Conservation (phyloP, 2,329 filamentous ascomycete genomes). For the Coleophoma crateriformis region DNA sequence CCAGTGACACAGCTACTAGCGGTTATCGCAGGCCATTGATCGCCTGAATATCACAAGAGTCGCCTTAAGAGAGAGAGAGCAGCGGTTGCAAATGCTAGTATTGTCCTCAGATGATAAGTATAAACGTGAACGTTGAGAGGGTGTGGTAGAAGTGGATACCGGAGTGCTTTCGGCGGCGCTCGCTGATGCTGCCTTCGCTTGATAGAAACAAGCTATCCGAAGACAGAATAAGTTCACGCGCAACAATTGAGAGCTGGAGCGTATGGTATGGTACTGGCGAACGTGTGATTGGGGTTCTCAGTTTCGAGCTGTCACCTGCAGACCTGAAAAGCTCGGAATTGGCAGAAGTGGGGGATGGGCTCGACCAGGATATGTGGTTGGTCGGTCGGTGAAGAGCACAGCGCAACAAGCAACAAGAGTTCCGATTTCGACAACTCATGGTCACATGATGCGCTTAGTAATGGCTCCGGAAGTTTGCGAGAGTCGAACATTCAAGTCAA, state of each 20-base stretch:
- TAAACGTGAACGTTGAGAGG: neutral
- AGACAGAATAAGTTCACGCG: neutral
- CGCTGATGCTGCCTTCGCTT: neutral
- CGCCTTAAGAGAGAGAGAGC: neutral
- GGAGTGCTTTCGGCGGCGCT: neutral
- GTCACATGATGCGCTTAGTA: no score
- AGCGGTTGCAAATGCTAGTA: neutral
- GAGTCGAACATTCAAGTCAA: no score
- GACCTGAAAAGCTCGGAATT: neutral
- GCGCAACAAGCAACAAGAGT: no score
- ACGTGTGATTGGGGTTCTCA: no score
- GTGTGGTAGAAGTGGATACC: neutral
- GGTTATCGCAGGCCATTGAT: constrained; percentile 52
- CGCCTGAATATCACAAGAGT: neutral
- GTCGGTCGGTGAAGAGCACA: neutral
- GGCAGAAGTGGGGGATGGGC: neutral
- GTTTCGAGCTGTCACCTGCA: neutral
- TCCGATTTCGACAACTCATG: no score
- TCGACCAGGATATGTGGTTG: neutral
- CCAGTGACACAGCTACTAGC: constrained; percentile 46
- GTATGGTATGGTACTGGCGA: neutral
- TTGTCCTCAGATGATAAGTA: neutral
- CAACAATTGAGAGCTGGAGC: neutral
- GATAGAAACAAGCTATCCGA: neutral
- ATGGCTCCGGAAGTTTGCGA: no score